A percentile compares a stretch with the other conserved stretches of the same genome.
Conservation (phyloP, 129 eudicot genomes). For the Lactuca sativa region DNA sequence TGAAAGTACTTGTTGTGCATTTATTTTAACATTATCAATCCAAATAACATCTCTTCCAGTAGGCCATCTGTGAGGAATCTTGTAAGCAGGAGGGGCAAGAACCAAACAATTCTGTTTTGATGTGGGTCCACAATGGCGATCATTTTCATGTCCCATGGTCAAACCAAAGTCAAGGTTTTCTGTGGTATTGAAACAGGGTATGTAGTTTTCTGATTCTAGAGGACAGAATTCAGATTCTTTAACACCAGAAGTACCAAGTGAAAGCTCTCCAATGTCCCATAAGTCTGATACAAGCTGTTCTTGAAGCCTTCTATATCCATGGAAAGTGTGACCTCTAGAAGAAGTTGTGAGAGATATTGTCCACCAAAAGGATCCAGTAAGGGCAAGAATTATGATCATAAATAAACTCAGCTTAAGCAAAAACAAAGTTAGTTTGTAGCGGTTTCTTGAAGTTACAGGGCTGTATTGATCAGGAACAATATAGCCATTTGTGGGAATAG, state of each 20-base stretch:
- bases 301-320: slow-evolving; percentile 83
- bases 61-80: slow-evolving; percentile 97
- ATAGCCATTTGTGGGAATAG: slow-evolving; percentile 55
- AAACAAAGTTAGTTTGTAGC: slow-evolving; percentile 58
- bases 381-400: slow-evolving; percentile 70
- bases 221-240: slow-evolving; percentile 79
- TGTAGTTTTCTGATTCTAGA: slow-evolving; percentile 66
- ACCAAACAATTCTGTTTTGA: slow-evolving; percentile 71
- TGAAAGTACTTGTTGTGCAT: slow-evolving; percentile 90
- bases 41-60: slow-evolving; percentile 95
- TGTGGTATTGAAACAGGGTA: slow-evolving; percentile 78
- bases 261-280: slow-evolving; percentile 79
- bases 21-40: slow-evolving; percentile 91
- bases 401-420: slow-evolving; percentile 77
- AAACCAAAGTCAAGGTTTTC: slow-evolving; percentile 74
- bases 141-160: slow-evolving; percentile 62
- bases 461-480: slow-evolving; percentile 51
- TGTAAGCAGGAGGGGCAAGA: slow-evolving; percentile 68
- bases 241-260: slow-evolving; percentile 54
- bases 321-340: slow-evolving; percentile 67
- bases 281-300: slow-evolving; percentile 92
- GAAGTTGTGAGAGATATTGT: slow-evolving; percentile 64
- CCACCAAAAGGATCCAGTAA: slow-evolving; percentile 98
- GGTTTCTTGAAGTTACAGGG: slow-evolving; percentile 55
- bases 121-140: slow-evolving; percentile 63